Evolutionary conservation across 2,329 filamentous ascomycete genomes (phyloP), one percentile per base, ranked within the genome.

Genomic region (Cladosporium halotolerans): DNA sequence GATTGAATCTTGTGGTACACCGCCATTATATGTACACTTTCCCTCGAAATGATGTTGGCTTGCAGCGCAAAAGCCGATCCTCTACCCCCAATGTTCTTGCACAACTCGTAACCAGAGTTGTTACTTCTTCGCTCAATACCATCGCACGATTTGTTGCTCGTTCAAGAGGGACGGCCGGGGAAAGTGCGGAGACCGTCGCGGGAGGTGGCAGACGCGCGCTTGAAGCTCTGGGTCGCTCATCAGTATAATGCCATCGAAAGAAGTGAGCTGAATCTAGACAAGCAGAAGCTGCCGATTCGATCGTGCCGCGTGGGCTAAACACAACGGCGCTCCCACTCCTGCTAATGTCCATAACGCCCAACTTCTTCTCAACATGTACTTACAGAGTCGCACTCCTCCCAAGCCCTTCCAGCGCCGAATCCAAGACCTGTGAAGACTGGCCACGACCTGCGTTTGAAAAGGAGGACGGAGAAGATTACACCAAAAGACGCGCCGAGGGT

Each of bases 371-470:
- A 9, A 6, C 9, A 10, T 6, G 34, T 39, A 72, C 73, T 63
- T 62, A 78, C 76, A 65, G 80, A 88, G 78, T 99, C 96, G 76
- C 93, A 96, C 79, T 99, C 93, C 75, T 99, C 93, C 79, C 95
- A 99, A 55, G 93, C 93, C 67, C 95, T 84, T 66, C 93, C 93
- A 60, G 91, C 91, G 70, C 95, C 93, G 72, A 99, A 97, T 54
- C 93, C 93, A 52, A 92, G 80, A 61, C 93, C 93, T 62, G 96
- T 82, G 70, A 89, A 93, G n/a, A 91, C 93, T 54, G 93, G 93
- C 89, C 92, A 99, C 62, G 93, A 89, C 77, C 93, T 86, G 74
- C 95, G 87, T 82, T 95, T 96, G 83, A 99, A 99, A 53, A 99
- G 77, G 55, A 99, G 86, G 57, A 99, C 91, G 57, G 93, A 97